These are phyloP conservation scores for Pseudomassariella vexata DNA, from an alignment of 2,329 filamentous ascomycete genomes.

Conservation along the genomic window DNA sequence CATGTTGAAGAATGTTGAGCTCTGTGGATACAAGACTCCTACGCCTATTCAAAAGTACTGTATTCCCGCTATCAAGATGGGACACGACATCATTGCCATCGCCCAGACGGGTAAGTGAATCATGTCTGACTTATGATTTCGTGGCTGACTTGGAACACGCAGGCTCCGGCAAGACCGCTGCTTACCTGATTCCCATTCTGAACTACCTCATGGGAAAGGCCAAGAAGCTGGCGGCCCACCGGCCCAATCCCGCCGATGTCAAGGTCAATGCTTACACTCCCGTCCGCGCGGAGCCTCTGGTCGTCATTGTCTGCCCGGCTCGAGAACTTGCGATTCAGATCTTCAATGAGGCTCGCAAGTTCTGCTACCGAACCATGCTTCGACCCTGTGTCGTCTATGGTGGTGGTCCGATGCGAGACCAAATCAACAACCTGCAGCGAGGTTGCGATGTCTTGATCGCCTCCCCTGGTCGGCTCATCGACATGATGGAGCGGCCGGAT, in stretches of 20 bases:
- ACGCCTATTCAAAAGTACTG: constrained; percentile 87
- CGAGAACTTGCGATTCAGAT: constrained; percentile 92
- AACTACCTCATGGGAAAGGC: constrained; percentile 95
- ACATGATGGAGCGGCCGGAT: constrained; percentile 71
- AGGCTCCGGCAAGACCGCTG: constrained; percentile 96
- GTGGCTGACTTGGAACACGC: constrained; percentile 6
- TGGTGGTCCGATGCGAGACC: constrained; percentile 65
- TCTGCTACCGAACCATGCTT: constrained; percentile 93
- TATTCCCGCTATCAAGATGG: constrained; percentile 71
- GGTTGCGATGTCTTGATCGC: constrained; percentile 88
- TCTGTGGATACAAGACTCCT: constrained; percentile 64
- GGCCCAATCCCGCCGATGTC: constrained; percentile 59
- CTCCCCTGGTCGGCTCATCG: constrained; percentile 78
- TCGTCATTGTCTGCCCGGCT: constrained; percentile 79
- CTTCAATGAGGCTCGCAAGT: constrained; percentile 86
- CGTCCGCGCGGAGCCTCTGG: constrained; percentile 77
- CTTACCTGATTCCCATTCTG: constrained; percentile 82
- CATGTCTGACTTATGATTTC: background rate
- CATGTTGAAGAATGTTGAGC: constrained; percentile 70
- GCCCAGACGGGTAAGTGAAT: constrained; percentile 79
- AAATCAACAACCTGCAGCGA: constrained; percentile 67
- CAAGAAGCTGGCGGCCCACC: constrained; percentile 74
- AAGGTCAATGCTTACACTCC: constrained; percentile 36
- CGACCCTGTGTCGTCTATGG: constrained; percentile 88
- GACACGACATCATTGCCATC: constrained; percentile 79